Conservation (phyloP, 140 eudicot genomes). For the Flaveria floridana region DNA sequence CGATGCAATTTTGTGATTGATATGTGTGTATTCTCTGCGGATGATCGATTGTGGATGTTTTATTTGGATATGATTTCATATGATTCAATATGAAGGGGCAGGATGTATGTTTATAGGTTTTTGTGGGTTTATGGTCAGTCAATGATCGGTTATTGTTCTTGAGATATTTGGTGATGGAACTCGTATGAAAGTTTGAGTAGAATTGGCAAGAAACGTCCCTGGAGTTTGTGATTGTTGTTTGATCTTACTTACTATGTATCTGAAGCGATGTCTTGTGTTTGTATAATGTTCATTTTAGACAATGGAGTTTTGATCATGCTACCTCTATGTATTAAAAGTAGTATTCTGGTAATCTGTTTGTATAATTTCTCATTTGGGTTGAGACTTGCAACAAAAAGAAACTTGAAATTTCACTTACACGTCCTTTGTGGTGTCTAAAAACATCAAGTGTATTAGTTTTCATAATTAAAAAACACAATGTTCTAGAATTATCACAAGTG, state of each 20-base stretch:
- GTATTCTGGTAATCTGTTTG: too few relatives aligned
- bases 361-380: neutral
- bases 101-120: conserved; percentile 10
- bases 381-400: neutral
- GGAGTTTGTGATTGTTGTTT: conserved; percentile 6
- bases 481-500: too few relatives aligned
- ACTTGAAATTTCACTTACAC: conserved; percentile 1
- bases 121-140: conserved; percentile 12
- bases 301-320: neutral
- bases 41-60: conserved; percentile 24
- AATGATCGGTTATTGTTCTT: conserved; percentile 22
- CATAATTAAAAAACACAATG: too few relatives aligned
- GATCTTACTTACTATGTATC: neutral
- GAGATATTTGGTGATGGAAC: conserved; percentile 27
- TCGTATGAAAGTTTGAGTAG: neutral
- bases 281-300: neutral
- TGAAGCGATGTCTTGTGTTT: neutral
- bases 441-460: too few relatives aligned
- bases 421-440: too few relatives aligned
- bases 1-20: conserved; percentile 18
- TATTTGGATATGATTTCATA: conserved; percentile 5
- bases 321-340: too few relatives aligned
- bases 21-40: neutral
- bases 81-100: neutral
- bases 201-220: neutral